phyloP scores from a whole-genome alignment of 2,329 filamentous ascomycete genomes.

The Didymosphaeria variabile region DNA sequence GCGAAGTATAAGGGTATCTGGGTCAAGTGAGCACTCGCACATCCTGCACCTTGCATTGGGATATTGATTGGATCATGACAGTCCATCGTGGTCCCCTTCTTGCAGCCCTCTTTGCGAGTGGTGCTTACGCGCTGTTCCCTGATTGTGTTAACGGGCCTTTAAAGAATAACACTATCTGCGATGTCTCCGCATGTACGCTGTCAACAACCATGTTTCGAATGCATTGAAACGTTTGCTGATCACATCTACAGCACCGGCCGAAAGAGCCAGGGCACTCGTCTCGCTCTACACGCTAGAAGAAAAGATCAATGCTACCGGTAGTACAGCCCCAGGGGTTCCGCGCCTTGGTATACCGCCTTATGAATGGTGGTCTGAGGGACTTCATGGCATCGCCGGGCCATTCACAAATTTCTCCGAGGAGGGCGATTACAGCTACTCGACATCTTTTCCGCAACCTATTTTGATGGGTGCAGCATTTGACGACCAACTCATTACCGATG shows the following conservation, averaged over 20 bases:
- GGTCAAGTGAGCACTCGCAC: not conserved
- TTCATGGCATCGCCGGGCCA: conserved; percentile 67
- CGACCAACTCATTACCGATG: conserved; percentile 66
- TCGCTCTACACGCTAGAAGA: conserved; percentile 39
- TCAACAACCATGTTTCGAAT: not conserved
- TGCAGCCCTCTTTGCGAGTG: conserved; percentile 18
- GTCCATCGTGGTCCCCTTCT: conserved; percentile 1
- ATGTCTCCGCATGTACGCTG: conserved; percentile 50
- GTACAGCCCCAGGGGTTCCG: conserved; percentile 51
- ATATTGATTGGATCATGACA: conserved; percentile 5
- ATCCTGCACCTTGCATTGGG: too few relatives aligned
- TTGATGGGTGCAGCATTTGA: conserved; percentile 71
- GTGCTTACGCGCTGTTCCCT: conserved; percentile 52
- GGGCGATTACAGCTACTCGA: conserved; percentile 69
- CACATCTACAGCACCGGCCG: conserved; percentile 29
- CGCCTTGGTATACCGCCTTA: conserved; percentile 66
- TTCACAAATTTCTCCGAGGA: conserved; percentile 65
- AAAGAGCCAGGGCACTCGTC: conserved; percentile 36
- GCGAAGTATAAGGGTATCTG: not conserved
- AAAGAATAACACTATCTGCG: conserved; percentile 61
- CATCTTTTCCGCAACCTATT: conserved; percentile 73
- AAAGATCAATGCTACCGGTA: conserved; percentile 64
- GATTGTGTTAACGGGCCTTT: conserved; percentile 63
- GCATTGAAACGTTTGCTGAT: conserved; percentile 10
- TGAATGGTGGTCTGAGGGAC: conserved; percentile 63